Conservation (phyloP, 2,329 filamentous ascomycete genomes). For the Aspergillus pseudoviridinutans region DNA sequence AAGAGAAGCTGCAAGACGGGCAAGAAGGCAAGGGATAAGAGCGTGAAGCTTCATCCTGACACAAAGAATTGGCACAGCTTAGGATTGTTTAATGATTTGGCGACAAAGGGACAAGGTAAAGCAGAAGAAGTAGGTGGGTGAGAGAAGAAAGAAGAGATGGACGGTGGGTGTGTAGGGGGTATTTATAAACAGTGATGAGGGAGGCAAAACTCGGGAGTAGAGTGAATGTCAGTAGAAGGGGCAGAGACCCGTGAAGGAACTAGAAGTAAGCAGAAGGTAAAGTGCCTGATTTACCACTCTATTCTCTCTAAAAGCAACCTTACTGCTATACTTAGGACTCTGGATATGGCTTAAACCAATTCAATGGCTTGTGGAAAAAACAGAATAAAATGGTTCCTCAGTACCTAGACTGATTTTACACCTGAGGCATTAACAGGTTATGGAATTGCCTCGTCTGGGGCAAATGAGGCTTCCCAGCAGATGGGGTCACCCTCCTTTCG, state of each 20-base stretch:
- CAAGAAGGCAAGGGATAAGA: background rate
- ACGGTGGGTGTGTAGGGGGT: background rate
- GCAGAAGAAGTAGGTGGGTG: background rate
- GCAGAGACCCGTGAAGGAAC: background rate
- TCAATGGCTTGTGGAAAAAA: no score
- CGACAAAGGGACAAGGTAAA: no score
- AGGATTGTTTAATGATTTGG: background rate
- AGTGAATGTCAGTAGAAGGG: background rate
- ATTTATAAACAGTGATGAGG: background rate
- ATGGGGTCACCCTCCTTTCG: no score
- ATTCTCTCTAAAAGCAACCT: background rate
- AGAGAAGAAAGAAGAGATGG: background rate
- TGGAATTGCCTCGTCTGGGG: no score
- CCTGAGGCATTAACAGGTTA: no score
- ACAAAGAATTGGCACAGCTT: background rate
- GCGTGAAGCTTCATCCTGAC: background rate
- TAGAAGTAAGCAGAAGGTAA: background rate
- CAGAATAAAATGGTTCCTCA: no score
- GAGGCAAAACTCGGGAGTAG: background rate
- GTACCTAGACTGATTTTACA: no score
- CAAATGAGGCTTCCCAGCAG: no score
- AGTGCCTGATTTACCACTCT: background rate
- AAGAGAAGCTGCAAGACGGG: background rate
- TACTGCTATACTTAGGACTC: background rate
- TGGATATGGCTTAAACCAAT: no score